Evolutionary conservation across 768 basidiomycete species (phyloP).

Genomic region (Amanita molliuscula): DNA sequence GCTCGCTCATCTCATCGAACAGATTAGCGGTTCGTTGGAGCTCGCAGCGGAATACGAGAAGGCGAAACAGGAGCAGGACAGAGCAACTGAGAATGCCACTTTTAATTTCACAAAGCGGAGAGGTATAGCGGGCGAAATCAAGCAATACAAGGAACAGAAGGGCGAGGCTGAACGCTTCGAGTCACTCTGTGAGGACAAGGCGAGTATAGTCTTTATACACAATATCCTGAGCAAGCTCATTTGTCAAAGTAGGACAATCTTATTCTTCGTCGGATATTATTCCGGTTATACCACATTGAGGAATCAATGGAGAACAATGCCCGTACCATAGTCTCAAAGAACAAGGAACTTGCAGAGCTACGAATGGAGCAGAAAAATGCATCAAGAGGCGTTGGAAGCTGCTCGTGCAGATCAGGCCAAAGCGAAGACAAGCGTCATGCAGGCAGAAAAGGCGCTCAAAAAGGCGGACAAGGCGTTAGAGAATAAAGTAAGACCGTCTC

Average conservation of each 20-base stretch:
- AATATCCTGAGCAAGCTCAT: background rate
- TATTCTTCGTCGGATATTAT: conserved; percentile 73
- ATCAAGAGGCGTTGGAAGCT: conserved; percentile 62
- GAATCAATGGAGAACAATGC: conserved; percentile 68
- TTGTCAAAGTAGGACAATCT: conserved; percentile 54
- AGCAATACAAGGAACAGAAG: conserved; percentile 96
- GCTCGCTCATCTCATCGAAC: conserved; percentile 84
- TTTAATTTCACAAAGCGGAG: conserved; percentile 92
- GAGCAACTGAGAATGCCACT: conserved; percentile 89
- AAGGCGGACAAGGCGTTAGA: conserved; percentile 86
- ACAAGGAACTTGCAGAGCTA: conserved; percentile 57
- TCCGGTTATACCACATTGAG: conserved; percentile 87
- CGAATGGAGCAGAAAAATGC: conserved; percentile 57
- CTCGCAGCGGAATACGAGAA: conserved; percentile 82
- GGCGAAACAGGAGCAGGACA: conserved; percentile 78
- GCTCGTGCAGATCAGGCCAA: conserved; percentile 77
- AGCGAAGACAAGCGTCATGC: conserved; percentile 62
- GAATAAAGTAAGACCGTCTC: conserved; percentile 44
- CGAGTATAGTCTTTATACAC: conserved; percentile 22
- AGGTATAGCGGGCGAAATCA: conserved; percentile 90
- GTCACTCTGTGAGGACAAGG: conserved; percentile 61
- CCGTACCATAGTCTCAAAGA: conserved; percentile 59
- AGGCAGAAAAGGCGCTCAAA: conserved; percentile 83
- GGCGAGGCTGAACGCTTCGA: conserved; percentile 87
- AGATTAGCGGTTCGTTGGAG: conserved; percentile 91